Evolutionary conservation across 2,329 filamentous ascomycete species (phyloP), one percentile per base, ranked within the genome.

Genomic region (Gyromitra esculenta): DNA sequence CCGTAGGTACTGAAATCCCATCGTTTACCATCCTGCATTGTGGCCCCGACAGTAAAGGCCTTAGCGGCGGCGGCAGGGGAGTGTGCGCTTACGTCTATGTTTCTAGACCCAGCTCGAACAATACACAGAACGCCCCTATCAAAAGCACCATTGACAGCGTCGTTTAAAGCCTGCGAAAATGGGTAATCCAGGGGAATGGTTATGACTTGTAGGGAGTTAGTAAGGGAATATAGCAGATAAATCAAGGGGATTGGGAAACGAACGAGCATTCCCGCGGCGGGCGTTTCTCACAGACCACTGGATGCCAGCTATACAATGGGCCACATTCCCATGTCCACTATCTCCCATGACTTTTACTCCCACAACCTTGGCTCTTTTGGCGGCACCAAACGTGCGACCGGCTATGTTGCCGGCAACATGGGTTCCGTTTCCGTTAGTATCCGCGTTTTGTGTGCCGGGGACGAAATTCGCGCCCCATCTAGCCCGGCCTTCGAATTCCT

Each of bases 21-120:
- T 13, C 83, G 82, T 84, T 81, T 86, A 86, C 35, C 25, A 37
- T 66, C 66, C 31, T 66, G 74, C 63, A 82, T 80, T 64, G 82
- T 84, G 18, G 84, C 83, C 39, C 83, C 84, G 66, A 85, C 82
- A 43, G 84, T 85, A 78, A 84, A 81, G 68, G 82, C 84, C 18
- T 81, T 79, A 5, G 7, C 2, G 1, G 45, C 43, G 37, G 43
- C 25, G n/a, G 11, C n/a, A 15, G 39, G 18, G 41, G 37, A 68
- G 5, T 13, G 18, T 15, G 13, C 37, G n/a, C 6, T 1, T 15
- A n/a, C 37, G 48, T 50, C 18, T 56, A 48, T 67, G 37, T 37
- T 59, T 79, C 88, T 86, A 83, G 90, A 90, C 57, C 88, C 88
- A 43, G 88, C 88, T 0, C 88, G 87, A 15, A 89, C 88, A 74